These are phyloP conservation scores for Ophiostoma sp. DNA, from an alignment of 2,329 filamentous ascomycete genomes.

Conservation along the genomic window DNA sequence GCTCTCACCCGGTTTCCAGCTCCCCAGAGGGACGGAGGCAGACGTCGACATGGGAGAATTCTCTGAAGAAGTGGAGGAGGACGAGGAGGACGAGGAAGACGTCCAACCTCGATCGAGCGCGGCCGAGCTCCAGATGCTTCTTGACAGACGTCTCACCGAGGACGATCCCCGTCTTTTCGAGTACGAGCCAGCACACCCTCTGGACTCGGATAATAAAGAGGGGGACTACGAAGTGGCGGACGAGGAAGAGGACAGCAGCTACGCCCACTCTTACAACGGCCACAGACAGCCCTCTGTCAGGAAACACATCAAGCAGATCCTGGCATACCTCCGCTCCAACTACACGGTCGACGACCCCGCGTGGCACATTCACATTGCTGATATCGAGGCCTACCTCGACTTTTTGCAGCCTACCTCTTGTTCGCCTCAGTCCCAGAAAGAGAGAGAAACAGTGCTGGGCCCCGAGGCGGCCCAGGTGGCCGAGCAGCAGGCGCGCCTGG, in stretches of 20 bases:
- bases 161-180: too few species aligned
- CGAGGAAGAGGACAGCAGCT: not conserved
- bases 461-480: not conserved
- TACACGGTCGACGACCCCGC: slow-evolving; percentile 40
- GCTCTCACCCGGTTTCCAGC: slow-evolving; percentile 10
- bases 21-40: not conserved
- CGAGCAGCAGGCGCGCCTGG: not conserved
- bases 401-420: slow-evolving; percentile 30
- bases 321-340: slow-evolving; percentile 47
- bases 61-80: not conserved
- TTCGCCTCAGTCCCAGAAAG: not conserved
- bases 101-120: too few species aligned
- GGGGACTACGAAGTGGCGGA: not conserved
- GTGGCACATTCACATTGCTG: slow-evolving; percentile 38
- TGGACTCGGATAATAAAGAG: not conserved
- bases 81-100: not conserved
- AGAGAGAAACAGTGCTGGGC: not conserved
- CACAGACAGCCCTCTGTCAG: not conserved
- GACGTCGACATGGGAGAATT: not conserved
- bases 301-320: slow-evolving; percentile 32
- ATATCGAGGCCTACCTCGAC: slow-evolving; percentile 39
- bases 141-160: not conserved
- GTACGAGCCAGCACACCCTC: too few species aligned
- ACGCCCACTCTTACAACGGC: not conserved
- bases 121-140: not conserved